Evolutionary conservation across 495 filamentous ascomycete species (phyloP), one percentile per base, ranked within the genome.

Genomic region (Trichocladium uniseriatum): DNA sequence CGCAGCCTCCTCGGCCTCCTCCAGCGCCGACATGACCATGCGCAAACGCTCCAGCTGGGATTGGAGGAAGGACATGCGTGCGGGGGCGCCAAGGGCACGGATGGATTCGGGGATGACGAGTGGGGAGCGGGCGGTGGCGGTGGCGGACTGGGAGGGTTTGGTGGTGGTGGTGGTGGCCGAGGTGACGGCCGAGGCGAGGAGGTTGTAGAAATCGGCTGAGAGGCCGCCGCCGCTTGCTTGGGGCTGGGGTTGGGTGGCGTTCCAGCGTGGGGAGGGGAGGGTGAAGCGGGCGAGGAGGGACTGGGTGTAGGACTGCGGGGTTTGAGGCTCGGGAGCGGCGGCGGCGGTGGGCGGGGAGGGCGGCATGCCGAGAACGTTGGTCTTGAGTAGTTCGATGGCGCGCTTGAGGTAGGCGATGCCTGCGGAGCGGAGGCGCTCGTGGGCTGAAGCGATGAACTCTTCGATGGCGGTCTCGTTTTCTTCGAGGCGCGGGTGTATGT

Each of bases 381-480:
- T 83, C 56, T 82, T 84, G 49, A 86, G 69, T 48, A 79, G 69
- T 53, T 94, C 87, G 57, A 95, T 79, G 22, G 74, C 78, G 56
- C 79, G 79, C 59, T 89, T 88, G 53, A 95, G 70, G 64, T 94
- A 95, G 50, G 79, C 72, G 28, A 95, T 72, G 5, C 91, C 92
- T 8, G 87, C 80, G 9, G 79, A 73, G 61, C 81, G 86, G 52
- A 86, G 82, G 35, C 81, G 79, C 51, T 94, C 92, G 58, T 95
- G 89, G 24, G 79, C 75, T 44, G 78, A 77, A 50, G 81, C 81
- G 64, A 97, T 96, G 55, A 95, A 81, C 31, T 84, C 80, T 52
- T 98, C 92, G 67, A 98, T 97, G 50, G 89, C 80, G 15, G 72
- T 67, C 65, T 99, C 92, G 63, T 99, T 90, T 29, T 89, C 78